phyloP scores from a whole-genome alignment of 1,284 basidiomycete genomes.

The Stereum hirsutum region DNA sequence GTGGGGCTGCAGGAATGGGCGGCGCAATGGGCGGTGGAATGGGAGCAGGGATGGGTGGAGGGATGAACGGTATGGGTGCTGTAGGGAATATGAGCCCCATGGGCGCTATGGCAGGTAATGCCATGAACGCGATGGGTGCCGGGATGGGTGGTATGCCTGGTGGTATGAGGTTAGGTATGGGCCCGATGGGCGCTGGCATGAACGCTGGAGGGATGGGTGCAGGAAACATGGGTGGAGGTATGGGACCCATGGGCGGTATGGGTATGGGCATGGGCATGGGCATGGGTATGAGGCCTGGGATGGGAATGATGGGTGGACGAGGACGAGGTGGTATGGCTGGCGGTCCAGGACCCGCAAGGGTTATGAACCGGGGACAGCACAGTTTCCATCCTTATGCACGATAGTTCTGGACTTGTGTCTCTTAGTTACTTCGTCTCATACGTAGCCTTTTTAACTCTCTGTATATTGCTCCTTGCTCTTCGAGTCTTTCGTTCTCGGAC shows the following conservation, averaged over 20 bases:
- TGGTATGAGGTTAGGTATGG: constrained; percentile 18
- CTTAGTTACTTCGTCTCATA: too few species aligned
- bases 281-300: constrained; percentile 14
- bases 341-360: constrained; percentile 45
- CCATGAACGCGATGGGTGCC: constrained; percentile 22
- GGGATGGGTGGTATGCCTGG: constrained; percentile 23
- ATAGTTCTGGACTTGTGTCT: constrained; percentile 10
- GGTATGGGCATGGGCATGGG: constrained; percentile 17
- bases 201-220: constrained; percentile 15
- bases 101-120: constrained; percentile 19
- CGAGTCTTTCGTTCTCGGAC: too few species aligned
- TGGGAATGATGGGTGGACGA: constrained; percentile 23
- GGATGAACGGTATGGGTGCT: constrained; percentile 15
- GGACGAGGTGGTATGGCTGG: constrained; percentile 29
- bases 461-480: too few species aligned
- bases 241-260: constrained; percentile 24
- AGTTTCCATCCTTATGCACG: constrained; percentile 56
- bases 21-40: constrained; percentile 13
- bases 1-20: neutral
- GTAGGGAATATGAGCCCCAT: constrained; percentile 22
- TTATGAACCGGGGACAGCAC: constrained; percentile 46
- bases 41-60: too few species aligned
- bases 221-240: constrained; percentile 10
- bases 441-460: too few species aligned
- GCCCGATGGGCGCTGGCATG: constrained; percentile 10